Percentiles rank a stretch among this genome's conserved stretches.
These are phyloP conservation scores for Medicago lupulina DNA, from an alignment of 306 rosid species.

Conservation along the genomic window DNA sequence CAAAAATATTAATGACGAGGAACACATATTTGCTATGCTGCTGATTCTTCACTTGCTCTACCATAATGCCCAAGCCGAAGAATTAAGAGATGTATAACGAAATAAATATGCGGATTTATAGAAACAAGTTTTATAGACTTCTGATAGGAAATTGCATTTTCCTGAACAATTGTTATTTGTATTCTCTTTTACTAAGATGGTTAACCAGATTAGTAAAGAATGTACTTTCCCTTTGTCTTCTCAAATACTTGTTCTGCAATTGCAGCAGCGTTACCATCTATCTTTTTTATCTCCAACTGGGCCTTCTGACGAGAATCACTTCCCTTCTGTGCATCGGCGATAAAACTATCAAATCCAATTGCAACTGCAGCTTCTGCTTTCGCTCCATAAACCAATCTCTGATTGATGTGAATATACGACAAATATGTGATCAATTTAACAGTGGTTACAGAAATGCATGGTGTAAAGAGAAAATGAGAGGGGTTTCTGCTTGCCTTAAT, in stretches of 20 bases:
- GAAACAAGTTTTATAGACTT: too few species aligned
- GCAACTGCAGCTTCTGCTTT: conserved; percentile 88
- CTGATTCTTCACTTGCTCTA: too few species aligned
- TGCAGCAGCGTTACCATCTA: conserved; percentile 77
- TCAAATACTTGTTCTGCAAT: conserved; percentile 90
- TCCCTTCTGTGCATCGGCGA: conserved; percentile 86
- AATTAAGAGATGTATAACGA: too few species aligned
- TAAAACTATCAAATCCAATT: conserved; percentile 79
- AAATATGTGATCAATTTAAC: background rate
- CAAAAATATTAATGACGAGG: background rate
- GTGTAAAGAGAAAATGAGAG: conserved; percentile 6
- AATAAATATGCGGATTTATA: too few species aligned
- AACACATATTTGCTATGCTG: too few species aligned
- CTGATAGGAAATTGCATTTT: conserved; percentile 13
- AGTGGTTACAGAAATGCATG: background rate
- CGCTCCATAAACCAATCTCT: conserved; percentile 95
- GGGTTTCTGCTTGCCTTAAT: conserved; percentile 60
- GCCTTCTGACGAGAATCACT: conserved; percentile 76
- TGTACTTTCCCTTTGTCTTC: conserved; percentile 74
- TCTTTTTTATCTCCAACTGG: conserved; percentile 82
- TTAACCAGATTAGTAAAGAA: conserved; percentile 44
- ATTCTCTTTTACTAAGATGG: conserved; percentile 3
- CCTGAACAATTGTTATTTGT: conserved; percentile 3
- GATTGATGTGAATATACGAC: conserved; percentile 28
- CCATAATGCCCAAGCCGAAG: too few species aligned